phyloP scores from a whole-genome alignment of 371 early-diverging fungal genomes.

The Mortierella sp. region DNA sequence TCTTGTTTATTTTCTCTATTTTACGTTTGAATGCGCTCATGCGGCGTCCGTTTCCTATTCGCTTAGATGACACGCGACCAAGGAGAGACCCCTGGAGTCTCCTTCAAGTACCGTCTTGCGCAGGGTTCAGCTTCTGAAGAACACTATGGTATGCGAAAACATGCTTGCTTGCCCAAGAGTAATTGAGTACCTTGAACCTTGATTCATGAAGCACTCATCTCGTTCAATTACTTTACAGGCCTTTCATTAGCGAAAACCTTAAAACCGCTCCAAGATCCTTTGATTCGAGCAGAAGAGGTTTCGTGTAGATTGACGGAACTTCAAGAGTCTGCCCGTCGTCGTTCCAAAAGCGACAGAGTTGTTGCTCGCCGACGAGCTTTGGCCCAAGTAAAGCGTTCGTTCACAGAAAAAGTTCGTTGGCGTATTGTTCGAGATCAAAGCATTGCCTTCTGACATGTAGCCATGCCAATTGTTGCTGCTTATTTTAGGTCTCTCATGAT shows the following conservation, averaged over 20 bases:
- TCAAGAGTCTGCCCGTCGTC: slow-evolving; percentile 28
- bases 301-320: slow-evolving; percentile 34
- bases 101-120: slow-evolving; percentile 63
- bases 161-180: neutral
- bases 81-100: slow-evolving; percentile 44
- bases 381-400: slow-evolving; percentile 26
- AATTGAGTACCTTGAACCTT: neutral
- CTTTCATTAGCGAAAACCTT: slow-evolving; percentile 65
- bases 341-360: slow-evolving; percentile 42
- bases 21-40: neutral
- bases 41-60: neutral
- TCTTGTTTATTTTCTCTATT: neutral
- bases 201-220: neutral
- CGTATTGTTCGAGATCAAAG: neutral
- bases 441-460: neutral
- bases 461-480: neutral
- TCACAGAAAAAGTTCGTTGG: neutral
- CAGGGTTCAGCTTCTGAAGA: slow-evolving; percentile 59
- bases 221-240: slow-evolving; percentile 37
- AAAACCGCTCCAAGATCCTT: slow-evolving; percentile 59
- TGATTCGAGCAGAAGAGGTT: slow-evolving; percentile 58
- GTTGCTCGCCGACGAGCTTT: slow-evolving; percentile 39
- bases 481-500: slow-evolving; percentile 31
- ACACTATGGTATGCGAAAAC: slow-evolving; percentile 59
- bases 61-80: slow-evolving; percentile 19